Evolutionary conservation across 805 yeast species (phyloP).

Genomic region (Suhomyces tanzawaensis): DNA sequence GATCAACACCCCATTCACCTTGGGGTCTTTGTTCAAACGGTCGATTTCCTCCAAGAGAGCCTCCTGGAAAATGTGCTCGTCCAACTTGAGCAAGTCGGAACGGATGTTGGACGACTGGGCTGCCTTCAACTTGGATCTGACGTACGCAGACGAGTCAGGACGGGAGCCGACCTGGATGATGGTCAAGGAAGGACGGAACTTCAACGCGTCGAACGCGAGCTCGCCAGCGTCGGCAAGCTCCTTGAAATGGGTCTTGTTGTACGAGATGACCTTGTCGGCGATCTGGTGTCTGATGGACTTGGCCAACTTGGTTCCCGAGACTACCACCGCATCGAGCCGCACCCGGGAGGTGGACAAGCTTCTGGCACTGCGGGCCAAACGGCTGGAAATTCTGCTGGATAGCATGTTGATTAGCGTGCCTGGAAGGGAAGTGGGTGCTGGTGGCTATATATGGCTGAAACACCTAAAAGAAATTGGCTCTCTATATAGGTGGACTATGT

Average conservation of each 20-base stretch:
- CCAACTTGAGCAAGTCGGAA: constrained; percentile 63
- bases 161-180: constrained; percentile 89
- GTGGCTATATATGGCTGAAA: neutral
- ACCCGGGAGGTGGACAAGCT: constrained; percentile 1
- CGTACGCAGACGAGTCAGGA: constrained; percentile 90
- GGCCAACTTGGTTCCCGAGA: constrained; percentile 45
- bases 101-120: constrained; percentile 78
- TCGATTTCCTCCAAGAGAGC: constrained; percentile 59
- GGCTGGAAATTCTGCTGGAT: constrained; percentile 8
- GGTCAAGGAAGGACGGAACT: constrained; percentile 71
- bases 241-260: constrained; percentile 30
- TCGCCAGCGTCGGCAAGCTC: constrained; percentile 14
- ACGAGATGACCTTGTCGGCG: constrained; percentile 39
- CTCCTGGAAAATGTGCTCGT: constrained; percentile 58
- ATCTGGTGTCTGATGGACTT: constrained; percentile 33
- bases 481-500: neutral
- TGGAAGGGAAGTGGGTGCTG: neutral
- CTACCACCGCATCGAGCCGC: constrained; percentile 31
- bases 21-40: constrained; percentile 65
- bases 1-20: constrained; percentile 82
- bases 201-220: constrained; percentile 28
- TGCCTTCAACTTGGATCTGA: constrained; percentile 86
- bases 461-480: neutral
- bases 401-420: neutral
- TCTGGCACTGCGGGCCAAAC: constrained; percentile 9